Evolutionary conservation across 176 grass and related monocot species (phyloP).

Genomic region (Oryza coarctata): DNA sequence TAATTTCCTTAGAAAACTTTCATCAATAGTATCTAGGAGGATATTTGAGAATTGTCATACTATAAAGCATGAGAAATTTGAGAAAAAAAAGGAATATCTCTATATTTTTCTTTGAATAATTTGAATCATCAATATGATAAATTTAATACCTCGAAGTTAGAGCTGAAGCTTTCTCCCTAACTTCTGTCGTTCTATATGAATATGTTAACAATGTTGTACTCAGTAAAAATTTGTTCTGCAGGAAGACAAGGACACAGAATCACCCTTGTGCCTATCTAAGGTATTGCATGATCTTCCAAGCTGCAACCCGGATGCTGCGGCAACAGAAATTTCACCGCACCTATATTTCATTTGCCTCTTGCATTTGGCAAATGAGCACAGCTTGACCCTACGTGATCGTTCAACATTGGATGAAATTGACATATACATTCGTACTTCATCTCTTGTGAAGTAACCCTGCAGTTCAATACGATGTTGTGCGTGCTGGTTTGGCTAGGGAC

Average conservation of each 20-base stretch:
- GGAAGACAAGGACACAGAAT: slow-evolving; percentile 33
- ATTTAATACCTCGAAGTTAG: neutral
- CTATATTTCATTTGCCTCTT: slow-evolving; percentile 93
- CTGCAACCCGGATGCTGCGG: slow-evolving; percentile 42
- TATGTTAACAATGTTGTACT: slow-evolving; percentile 6
- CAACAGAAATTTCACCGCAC: slow-evolving; percentile 78
- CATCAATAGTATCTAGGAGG: neutral
- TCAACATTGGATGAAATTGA: slow-evolving; percentile 86
- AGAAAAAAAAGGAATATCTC: too few relatives aligned
- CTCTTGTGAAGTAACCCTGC: slow-evolving; percentile 33
- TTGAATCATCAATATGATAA: neutral
- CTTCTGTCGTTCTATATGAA: neutral
- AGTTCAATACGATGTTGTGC: neutral
- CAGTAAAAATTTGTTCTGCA: slow-evolving; percentile 29
- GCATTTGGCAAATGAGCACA: slow-evolving; percentile 89
- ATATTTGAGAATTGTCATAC: neutral
- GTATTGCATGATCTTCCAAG: slow-evolving; percentile 67
- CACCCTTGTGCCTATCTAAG: slow-evolving; percentile 45
- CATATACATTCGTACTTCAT: slow-evolving; percentile 57
- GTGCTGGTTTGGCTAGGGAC: neutral
- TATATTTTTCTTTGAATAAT: neutral
- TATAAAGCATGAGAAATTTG: neutral
- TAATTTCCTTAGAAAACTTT: neutral
- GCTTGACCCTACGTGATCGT: slow-evolving; percentile 48
- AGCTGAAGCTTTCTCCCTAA: neutral